Base-by-base conservation (phyloP, 805 yeast species). In the Yamadazyma tumulicola region DNA sequence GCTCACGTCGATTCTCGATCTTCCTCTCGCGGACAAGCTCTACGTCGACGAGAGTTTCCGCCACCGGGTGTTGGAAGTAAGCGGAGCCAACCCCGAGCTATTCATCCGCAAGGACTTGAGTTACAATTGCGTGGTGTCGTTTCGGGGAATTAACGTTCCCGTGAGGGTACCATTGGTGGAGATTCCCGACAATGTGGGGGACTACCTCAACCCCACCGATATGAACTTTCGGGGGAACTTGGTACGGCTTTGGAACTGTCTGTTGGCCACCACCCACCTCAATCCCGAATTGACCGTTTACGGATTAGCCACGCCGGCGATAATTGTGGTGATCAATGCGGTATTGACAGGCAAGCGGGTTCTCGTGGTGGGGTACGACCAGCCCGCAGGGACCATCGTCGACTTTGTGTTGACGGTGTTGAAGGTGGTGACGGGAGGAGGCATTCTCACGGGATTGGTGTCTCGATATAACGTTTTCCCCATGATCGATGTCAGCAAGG, bases 401-500 rank as follows among this genome's bases (percentile, higher is more conserved):
- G 60, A 55, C 61, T 51, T 60, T 56, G 26, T 57, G 40, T 36
- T 71, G 59, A 38, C 72, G 49, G 48, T 62, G 33, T 35, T 59
- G 55, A 53, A 72, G 52, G 49, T 77, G 27, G 63, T 72, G 32
- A 49, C 62, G 34, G 64, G 71, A 23, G 58, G 64, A 30, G 60
- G 77, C 34, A 55, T 74, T 36, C 46, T 71, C 50, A 47, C 69
- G 43, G 64, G 74, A 32, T 29, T 62, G 28, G 48, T 65, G 20
- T 49, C 59, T 17, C 47, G 61, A 56, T 47, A 54, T 60, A 49
- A 66, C 57, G 41, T 76, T 16, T 72, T 75, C 45, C 88, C 88
- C 2, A 69, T 77, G 19, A 60, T 79, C 26, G 88, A 81, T 43
- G 72, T 80, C 1, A 74, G 81, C 2, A 71, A 77, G 39, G 58